Conservation (phyloP, 2,329 filamentous ascomycete species). For the Colletotrichum lindemuthianum region DNA sequence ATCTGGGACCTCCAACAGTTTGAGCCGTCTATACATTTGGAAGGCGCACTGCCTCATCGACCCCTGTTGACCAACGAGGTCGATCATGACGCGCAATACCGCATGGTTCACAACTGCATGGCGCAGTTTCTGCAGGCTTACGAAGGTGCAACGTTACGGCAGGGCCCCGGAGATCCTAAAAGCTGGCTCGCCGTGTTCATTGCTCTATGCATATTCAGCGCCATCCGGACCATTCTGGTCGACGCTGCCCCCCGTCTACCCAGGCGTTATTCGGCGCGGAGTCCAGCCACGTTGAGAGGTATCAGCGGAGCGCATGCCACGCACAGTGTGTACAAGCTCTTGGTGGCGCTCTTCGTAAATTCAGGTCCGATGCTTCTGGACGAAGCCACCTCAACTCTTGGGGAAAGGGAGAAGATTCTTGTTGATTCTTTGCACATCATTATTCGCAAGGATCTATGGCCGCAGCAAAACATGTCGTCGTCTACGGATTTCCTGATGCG, state of each 20-base stretch:
- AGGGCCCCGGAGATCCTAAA: conserved; percentile 51
- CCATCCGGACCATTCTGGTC: conserved; percentile 61
- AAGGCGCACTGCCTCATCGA: conserved; percentile 39
- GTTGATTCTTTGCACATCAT: conserved; percentile 55
- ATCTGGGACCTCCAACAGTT: conserved; percentile 64
- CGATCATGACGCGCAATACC: conserved; percentile 58
- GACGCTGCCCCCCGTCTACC: conserved; percentile 52
- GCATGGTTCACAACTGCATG: conserved; percentile 61
- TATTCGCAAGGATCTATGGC: conserved; percentile 60
- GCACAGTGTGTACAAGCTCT: conserved; percentile 60
- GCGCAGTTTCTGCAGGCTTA: conserved; percentile 63
- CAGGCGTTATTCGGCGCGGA: conserved; percentile 28
- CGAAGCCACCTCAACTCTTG: conserved; percentile 51
- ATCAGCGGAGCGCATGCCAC: conserved; percentile 44
- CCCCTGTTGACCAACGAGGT: conserved; percentile 50
- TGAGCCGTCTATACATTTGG: conserved; percentile 54
- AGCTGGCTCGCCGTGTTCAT: conserved; percentile 64
- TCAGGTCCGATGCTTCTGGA: conserved; percentile 58
- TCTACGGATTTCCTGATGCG: conserved; percentile 61
- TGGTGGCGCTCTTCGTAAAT: conserved; percentile 60
- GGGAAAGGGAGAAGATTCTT: conserved; percentile 57
- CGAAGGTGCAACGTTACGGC: conserved; percentile 55
- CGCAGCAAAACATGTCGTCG: conserved; percentile 55
- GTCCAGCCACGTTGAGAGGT: conserved; percentile 23
- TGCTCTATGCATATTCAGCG: conserved; percentile 68